Base-by-base conservation (phyloP, 2,329 filamentous ascomycete species). In the Colletotrichum lupini region DNA sequence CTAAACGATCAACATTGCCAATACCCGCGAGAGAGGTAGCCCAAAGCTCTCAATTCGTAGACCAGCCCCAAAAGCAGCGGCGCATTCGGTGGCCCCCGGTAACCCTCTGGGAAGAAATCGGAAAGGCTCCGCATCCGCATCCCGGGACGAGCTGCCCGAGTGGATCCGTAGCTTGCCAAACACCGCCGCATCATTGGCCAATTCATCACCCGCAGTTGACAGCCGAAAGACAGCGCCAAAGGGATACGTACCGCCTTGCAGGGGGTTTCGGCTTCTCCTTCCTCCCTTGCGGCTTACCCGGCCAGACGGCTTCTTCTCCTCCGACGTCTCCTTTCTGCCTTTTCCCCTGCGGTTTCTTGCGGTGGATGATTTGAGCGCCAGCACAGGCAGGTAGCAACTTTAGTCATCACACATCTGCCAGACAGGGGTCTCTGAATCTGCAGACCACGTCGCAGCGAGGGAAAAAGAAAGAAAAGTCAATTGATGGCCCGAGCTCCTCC, bases 251-350 rank as follows among this genome's bases (percentile, higher is more conserved):
- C 46, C 55, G 12, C 8, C 30, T 9, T 3, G 8, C 67, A 73
- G 60, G 70, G 70, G 67, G 37, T 73, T 73, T 73, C 70, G 70
- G 70, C 70, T 70, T 73, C 59, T 64, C 35, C 63, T 42, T 65
- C n/a, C 57, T 56, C 46, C 16, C 19, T 49, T 42, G 16, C 37
- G 37, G 37, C 16, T 42, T 60, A 49, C 35, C 56, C 60, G 70
- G 59, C 58, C 57, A 46, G 46, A 56, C 63, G 68, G 68, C 62
- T 53, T 59, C 56, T 67, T 35, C 19, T 22, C 30, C 24, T 56
- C 42, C 30, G 14, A 37, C 57, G 4, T 0, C 5, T 7, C 3
- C n/a, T n/a, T 14, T 6, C 16, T n/a, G 1, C 8, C 16, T 5
- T 14, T 16, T 8, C 19, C 42, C 42, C 8, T 49, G 19, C 22